These are phyloP conservation scores for Excoecaria cochinchinensis DNA, from an alignment of 345 rosid genomes.

Conservation along the genomic window DNA sequence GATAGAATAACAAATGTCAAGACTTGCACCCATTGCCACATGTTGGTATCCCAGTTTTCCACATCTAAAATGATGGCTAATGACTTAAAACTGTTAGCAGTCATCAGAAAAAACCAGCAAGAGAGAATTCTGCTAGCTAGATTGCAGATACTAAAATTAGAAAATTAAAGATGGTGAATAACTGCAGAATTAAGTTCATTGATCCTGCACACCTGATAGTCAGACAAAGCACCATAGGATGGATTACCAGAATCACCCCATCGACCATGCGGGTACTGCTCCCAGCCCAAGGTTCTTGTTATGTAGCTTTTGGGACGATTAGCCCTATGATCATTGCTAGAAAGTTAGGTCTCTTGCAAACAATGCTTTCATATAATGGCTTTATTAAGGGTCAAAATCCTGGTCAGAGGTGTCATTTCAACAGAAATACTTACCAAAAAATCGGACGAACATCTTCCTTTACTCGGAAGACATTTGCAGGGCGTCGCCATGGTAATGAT, in stretches of 20 bases:
- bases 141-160: neutral
- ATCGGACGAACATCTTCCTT: conserved; percentile 96
- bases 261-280: conserved; percentile 81
- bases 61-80: neutral
- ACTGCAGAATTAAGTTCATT: neutral
- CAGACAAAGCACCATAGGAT: conserved; percentile 78
- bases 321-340: conserved; percentile 60
- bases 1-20: neutral
- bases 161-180: neutral
- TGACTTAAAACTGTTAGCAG: neutral
- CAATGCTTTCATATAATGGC: neutral
- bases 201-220: conserved; percentile 63
- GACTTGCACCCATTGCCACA: neutral
- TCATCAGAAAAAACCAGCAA: neutral
- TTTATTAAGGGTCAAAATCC: neutral
- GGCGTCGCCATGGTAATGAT: conserved; percentile 88
- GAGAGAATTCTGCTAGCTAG: neutral
- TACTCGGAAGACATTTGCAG: conserved; percentile 82
- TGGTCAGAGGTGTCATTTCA: neutral
- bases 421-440: conserved; percentile 61
- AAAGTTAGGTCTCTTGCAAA: conserved; percentile 17
- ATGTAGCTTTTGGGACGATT: conserved; percentile 98
- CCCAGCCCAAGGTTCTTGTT: conserved; percentile 88
- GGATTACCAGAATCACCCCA: conserved; percentile 94
- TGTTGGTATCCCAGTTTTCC: neutral